phyloP scores from a whole-genome alignment of 2,329 filamentous ascomycete species.

The Penicillium sp. region DNA sequence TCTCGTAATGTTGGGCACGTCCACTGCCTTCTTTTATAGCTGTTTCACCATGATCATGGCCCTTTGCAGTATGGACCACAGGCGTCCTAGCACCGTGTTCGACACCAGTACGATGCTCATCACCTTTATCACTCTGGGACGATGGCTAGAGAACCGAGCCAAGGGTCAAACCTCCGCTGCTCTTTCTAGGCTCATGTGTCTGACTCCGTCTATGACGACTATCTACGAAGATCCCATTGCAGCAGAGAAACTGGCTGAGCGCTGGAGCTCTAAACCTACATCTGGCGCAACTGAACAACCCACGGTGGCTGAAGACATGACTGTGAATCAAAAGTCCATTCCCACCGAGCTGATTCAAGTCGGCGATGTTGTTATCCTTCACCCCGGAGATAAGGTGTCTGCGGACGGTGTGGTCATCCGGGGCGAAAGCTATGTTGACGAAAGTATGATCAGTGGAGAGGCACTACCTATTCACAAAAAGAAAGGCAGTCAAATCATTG shows the following conservation, averaged over 20 bases:
- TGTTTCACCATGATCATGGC: constrained; percentile 82
- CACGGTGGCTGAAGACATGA: constrained; percentile 14
- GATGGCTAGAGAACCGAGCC: constrained; percentile 88
- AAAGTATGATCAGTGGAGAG: constrained; percentile 98
- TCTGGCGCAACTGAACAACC: constrained; percentile 9
- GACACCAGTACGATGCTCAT: constrained; percentile 99
- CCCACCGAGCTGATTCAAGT: constrained; percentile 93
- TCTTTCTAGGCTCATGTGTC: constrained; percentile 87
- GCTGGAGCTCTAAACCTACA: constrained; percentile 51
- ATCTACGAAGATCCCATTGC: constrained; percentile 95
- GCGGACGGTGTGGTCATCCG: constrained; percentile 84
- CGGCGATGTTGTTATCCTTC: constrained; percentile 86
- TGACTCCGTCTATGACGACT: constrained; percentile 93
- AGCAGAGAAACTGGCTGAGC: constrained; percentile 82
- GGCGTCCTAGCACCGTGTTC: constrained; percentile 82
- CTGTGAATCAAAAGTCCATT: constrained; percentile 59
- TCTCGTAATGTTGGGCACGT: constrained; percentile 87
- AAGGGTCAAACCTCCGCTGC: constrained; percentile 97
- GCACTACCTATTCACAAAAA: constrained; percentile 92
- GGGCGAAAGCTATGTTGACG: constrained; percentile 90
- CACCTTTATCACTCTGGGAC: constrained; percentile 87
- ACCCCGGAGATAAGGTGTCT: constrained; percentile 94
- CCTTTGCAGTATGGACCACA: constrained; percentile 70
- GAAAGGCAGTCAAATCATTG: constrained; percentile 75
- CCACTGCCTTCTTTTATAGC: constrained; percentile 95